phyloP scores from a whole-genome alignment of 1,284 basidiomycete species.

The Apiotrichum gracile region DNA sequence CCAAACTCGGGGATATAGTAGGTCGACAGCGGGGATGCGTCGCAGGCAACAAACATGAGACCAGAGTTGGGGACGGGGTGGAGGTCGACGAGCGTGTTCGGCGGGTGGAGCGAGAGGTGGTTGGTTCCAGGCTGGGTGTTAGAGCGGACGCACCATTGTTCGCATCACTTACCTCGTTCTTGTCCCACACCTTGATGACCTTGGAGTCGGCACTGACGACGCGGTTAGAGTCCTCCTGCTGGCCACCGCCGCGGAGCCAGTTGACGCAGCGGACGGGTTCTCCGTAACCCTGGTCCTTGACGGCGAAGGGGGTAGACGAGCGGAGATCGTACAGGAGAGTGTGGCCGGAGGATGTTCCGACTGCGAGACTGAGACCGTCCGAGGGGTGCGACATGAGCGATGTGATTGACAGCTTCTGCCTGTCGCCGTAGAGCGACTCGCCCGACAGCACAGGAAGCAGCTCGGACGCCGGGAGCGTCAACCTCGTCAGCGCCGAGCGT shows the following conservation, averaged over 20 bases:
- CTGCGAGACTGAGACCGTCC: conserved; percentile 87
- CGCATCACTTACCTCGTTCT: conserved; percentile 60
- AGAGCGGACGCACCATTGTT: not conserved
- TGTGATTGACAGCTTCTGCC: conserved; percentile 62
- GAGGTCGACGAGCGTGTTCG: conserved; percentile 78
- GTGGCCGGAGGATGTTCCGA: conserved; percentile 92
- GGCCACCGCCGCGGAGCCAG: conserved; percentile 89
- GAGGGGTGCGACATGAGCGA: conserved; percentile 68
- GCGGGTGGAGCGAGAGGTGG: conserved; percentile 86
- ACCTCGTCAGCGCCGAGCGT: conserved; percentile 54
- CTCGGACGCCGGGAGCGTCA: conserved; percentile 66
- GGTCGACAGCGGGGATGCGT: conserved; percentile 82
- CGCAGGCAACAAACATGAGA: conserved; percentile 80
- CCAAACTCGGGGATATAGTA: conserved; percentile 95
- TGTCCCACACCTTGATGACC: conserved; percentile 93
- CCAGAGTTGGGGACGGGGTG: conserved; percentile 82
- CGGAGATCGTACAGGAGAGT: conserved; percentile 93
- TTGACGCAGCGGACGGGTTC: conserved; percentile 77
- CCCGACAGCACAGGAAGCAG: conserved; percentile 50
- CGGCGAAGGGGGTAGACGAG: conserved; percentile 70
- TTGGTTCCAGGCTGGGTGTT: conserved; percentile 67
- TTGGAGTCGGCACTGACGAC: conserved; percentile 87
- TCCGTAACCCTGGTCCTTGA: conserved; percentile 97
- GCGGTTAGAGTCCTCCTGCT: conserved; percentile 66
- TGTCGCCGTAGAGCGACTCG: conserved; percentile 31